These are phyloP conservation scores for Ambrosiella beaveri DNA, from an alignment of 2,329 filamentous ascomycete species.

Conservation along the genomic window DNA sequence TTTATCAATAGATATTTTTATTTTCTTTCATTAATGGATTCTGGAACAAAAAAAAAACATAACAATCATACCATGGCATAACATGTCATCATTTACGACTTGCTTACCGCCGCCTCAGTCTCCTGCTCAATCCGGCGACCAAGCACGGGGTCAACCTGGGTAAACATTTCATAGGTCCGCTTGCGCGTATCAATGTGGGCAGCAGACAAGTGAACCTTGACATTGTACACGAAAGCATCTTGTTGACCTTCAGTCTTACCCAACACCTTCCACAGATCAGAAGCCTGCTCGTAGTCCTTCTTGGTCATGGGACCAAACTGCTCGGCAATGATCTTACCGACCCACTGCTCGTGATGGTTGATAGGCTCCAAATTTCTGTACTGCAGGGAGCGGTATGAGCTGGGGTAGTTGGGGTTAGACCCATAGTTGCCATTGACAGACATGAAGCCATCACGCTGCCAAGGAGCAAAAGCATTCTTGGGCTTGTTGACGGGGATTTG, in stretches of 20 bases:
- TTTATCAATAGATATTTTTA: no score
- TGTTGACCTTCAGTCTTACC: conserved; percentile 37
- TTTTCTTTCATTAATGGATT: no score
- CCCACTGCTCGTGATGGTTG: conserved; percentile 30
- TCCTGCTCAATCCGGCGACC: conserved; percentile 21
- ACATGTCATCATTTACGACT: background rate
- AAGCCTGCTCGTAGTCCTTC: conserved; percentile 33
- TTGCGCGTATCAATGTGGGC: conserved; percentile 37
- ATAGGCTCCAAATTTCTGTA: conserved; percentile 26
- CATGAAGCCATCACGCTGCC: conserved; percentile 58
- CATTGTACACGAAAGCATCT: conserved; percentile 42
- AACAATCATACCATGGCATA: no score
- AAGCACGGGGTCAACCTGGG: conserved; percentile 34
- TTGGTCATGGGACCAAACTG: conserved; percentile 29
- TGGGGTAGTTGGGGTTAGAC: conserved; percentile 40
- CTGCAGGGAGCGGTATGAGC: conserved; percentile 28
- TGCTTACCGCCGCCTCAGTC: conserved; percentile 1
- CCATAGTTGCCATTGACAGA: conserved; percentile 49
- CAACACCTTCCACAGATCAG: conserved; percentile 31
- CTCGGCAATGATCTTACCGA: conserved; percentile 26
- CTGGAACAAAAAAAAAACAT: no score
- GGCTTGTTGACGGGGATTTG: conserved; percentile 46
- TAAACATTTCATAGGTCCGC: conserved; percentile 44
- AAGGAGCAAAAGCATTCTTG: conserved; percentile 42
- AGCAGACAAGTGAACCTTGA: conserved; percentile 36